phyloP scores from a whole-genome alignment of 352 stramenopile genomes.

The Globisporangium cystogenes region DNA sequence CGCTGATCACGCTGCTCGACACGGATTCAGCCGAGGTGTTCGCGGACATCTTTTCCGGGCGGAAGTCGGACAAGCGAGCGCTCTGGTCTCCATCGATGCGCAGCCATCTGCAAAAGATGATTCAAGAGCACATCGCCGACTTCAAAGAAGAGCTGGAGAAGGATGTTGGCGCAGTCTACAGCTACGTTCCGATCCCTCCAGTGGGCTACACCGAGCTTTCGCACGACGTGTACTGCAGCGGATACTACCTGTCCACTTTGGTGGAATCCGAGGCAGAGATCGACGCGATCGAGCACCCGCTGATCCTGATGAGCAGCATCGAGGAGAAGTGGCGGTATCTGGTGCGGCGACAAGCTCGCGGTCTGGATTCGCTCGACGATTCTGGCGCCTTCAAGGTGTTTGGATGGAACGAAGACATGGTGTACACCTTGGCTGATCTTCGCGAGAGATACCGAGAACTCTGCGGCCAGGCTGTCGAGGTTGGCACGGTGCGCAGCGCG shows the following conservation, averaged over 20 bases:
- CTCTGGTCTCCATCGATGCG: conserved; percentile 71
- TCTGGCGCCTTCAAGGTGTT: conserved; percentile 58
- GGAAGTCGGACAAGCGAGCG: conserved; percentile 54
- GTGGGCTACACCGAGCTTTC: conserved; percentile 70
- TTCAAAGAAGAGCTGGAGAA: conserved; percentile 55
- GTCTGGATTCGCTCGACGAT: conserved; percentile 38
- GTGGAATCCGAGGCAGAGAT: conserved; percentile 42
- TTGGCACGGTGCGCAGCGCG: conserved; percentile 43
- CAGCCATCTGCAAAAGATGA: conserved; percentile 61
- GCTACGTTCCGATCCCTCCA: conserved; percentile 57
- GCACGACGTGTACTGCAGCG: conserved; percentile 68
- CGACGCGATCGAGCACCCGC: conserved; percentile 66
- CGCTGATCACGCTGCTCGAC: conserved; percentile 64
- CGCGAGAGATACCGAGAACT: conserved; percentile 58
- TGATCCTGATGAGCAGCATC: conserved; percentile 71
- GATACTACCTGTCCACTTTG: conserved; percentile 69
- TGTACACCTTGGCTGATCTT: conserved; percentile 43
- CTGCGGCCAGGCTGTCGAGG: conserved; percentile 38
- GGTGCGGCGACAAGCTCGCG: conserved; percentile 35
- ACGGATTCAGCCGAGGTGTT: conserved; percentile 54
- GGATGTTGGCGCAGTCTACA: conserved; percentile 49
- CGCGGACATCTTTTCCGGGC: conserved; percentile 55
- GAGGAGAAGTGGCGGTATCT: conserved; percentile 74
- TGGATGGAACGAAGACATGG: conserved; percentile 44
- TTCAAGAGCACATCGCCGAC: conserved; percentile 65